Percentiles rank a stretch among this genome's conserved stretches.
Conservation (phyloP, 192 early-diverging fungal genomes). For the Podochytrium sp. region DNA sequence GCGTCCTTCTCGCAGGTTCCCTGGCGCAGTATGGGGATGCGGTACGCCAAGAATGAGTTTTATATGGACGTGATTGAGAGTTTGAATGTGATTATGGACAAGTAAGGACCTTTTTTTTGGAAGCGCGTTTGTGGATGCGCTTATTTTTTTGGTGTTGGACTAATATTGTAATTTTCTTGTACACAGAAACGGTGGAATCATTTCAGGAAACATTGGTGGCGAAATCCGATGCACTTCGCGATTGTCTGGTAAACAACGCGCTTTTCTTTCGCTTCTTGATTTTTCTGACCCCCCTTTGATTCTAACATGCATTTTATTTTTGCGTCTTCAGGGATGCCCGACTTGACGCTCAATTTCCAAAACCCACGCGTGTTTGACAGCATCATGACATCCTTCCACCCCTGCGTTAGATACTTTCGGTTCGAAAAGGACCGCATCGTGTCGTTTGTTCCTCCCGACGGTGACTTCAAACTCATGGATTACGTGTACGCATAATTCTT, state of each 20-base stretch:
- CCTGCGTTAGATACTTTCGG: constrained; percentile 79
- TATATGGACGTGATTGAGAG: constrained; percentile 92
- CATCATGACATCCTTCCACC: constrained; percentile 77
- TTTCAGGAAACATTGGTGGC: constrained; percentile 80
- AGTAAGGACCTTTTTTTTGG: constrained; percentile 42
- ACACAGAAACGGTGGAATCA: constrained; percentile 62
- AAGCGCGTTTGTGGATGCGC: neutral
- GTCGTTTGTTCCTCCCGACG: constrained; percentile 94
- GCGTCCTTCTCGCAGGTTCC: constrained; percentile 74
- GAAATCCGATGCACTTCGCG: constrained; percentile 74
- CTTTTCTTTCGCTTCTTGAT: neutral
- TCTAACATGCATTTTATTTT: neutral
- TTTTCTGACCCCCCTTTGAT: neutral
- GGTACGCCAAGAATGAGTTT: constrained; percentile 91
- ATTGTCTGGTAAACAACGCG: constrained; percentile 76
- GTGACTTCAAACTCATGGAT: constrained; percentile 85
- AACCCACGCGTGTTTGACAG: constrained; percentile 78
- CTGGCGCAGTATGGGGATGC: constrained; percentile 86
- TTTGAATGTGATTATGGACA: constrained; percentile 82
- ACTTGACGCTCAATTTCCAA: constrained; percentile 75
- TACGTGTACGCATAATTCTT: constrained; percentile 51
- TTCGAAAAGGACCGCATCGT: constrained; percentile 80
- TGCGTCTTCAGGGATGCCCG: constrained; percentile 75
- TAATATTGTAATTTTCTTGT: no score
- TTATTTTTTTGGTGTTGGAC: neutral